Base-by-base conservation (phyloP, 164 flowering plant genomes). In the Euptelea pleiosperma region DNA sequence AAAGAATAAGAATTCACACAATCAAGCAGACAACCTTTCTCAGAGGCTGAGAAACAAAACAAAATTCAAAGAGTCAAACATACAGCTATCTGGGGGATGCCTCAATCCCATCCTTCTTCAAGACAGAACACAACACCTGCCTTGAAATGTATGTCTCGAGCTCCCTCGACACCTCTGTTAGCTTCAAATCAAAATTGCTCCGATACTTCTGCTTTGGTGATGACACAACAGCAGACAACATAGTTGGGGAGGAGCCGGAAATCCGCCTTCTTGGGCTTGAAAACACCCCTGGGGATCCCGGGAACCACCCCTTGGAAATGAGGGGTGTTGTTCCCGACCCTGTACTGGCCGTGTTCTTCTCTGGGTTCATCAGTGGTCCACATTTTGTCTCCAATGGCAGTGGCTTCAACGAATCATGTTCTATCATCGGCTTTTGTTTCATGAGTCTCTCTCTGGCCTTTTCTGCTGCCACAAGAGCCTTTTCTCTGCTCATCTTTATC, bases 161-260 rank as follows among this genome's bases (percentile, higher is more conserved):
- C 70, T 92, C 96, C 68, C 48, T 81, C 22, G 98, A 92, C 30
- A 87, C 93, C 47, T 80, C 81, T n/a, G 95, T 84, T 57, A 92
- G 67, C 75, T 92, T 89, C 77, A 89, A 72, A 69, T 89, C 96
- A 39, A 92, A 92, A 55, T 70, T 84, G 60, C 77, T 83, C 65
- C 72, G 71, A 61, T 89, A 85, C 54, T 75, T 85, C 25, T 77
- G 82, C 69, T 82, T 73, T 29, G 93, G 85, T 30, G 88, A 80
- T 21, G 74, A 55, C 55, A 55, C 52, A 0, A 51, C 68, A 41
- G 61, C 60, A 6, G 83, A 58, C 31, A 71, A 51, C 48, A 73
- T 33, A 11, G 75, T 67, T 57, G 90, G 77, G 22, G 89, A 81
- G 22, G 89, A 81, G 43, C 82, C 72, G 2, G 98, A 85, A 65